phyloP scores from a whole-genome alignment of 345 rosid species.

The Excoecaria agallocha region DNA sequence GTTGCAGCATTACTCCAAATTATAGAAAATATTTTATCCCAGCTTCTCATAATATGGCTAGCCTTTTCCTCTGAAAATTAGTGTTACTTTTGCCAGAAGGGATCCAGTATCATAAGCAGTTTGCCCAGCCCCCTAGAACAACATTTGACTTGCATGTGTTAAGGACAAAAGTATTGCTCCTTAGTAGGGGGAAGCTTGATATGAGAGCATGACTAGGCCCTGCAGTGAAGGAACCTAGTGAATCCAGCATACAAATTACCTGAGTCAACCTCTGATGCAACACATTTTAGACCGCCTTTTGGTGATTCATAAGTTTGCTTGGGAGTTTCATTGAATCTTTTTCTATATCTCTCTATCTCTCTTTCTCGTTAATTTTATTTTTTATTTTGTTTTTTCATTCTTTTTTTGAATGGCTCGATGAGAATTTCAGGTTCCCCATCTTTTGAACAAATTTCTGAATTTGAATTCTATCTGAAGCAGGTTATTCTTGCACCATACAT shows the following conservation, averaged over 20 bases:
- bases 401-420: neutral
- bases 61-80: neutral
- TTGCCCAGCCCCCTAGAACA: neutral
- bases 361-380: neutral
- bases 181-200: neutral
- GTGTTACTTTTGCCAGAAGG: neutral
- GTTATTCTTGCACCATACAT: too few relatives aligned
- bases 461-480: too few relatives aligned
- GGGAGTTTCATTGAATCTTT: neutral
- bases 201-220: neutral
- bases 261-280: neutral
- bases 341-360: too few relatives aligned
- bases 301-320: neutral
- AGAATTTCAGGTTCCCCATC: neutral
- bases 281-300: neutral
- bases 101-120: neutral
- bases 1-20: neutral
- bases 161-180: neutral
- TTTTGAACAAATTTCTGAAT: neutral
- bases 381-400: neutral
- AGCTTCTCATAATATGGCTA: conserved; percentile 1
- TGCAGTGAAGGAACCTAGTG: neutral
- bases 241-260: neutral
- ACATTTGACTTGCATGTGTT: neutral
- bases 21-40: neutral